Base-by-base conservation (phyloP, 1,284 basidiomycete species). In the Meira nashicola region DNA sequence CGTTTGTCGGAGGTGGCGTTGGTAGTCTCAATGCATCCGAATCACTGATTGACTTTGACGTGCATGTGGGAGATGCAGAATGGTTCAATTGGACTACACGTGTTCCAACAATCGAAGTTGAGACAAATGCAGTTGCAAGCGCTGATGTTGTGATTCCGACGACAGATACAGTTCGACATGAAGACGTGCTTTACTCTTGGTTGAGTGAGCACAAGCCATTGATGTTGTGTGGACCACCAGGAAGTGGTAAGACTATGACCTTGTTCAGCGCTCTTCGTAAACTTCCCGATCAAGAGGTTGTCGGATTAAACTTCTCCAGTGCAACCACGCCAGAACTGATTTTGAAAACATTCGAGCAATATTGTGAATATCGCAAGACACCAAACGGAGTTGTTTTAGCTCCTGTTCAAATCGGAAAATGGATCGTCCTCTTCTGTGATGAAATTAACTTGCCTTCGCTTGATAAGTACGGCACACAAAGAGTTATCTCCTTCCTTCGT, bases 241-340 rank as follows among this genome's bases (percentile, higher is more conserved):
- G 95, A 74, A 97, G 94, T 23, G 95, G 95, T 41, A 99, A 99
- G 83, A 99, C 95, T 4, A 99, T 99, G 95, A 98, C 96, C 0
- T 82, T 99, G n/a, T 97, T 98, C 82, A 95, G 92, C 67, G 95
- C 96, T 4, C 84, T 99, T 38, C 87, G 95, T 58, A 98, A 98
- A 80, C 84, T 98, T 47, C 92, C 93, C 2, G 92, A 98, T 79
- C 92, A 99, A 87, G 95, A 98, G 77, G 92, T 98, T 50, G 93
- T 96, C 60, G 95, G 95, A 51, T 86, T 99, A 70, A 99, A 99
- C 81, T 98, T 99, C 80, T 99, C 96, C 44, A 95, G 92, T 77
- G 95, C 95, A 12, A 98, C 96, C 0, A 97, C 93, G 0, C 94
- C 95, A 0, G 93, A 96, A 77, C 84, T 98, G 44, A 93, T 99